Percentiles rank a stretch among this genome's conserved stretches.
Evolutionary conservation across 345 rosid species (phyloP).

Genomic region (Eucalyptus fibrosa): DNA sequence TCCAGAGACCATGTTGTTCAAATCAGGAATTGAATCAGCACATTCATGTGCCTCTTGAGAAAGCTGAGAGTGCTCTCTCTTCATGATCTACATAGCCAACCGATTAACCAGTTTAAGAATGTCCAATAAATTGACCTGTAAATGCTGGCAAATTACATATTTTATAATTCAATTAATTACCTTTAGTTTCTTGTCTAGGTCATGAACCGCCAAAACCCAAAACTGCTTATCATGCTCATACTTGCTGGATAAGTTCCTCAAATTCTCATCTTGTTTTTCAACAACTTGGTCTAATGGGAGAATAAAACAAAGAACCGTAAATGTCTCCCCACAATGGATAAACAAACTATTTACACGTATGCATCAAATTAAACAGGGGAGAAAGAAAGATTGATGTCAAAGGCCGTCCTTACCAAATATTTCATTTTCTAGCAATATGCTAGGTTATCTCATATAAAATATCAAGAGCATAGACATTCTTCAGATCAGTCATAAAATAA

Average conservation of each 20-base stretch:
- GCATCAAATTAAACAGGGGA: neutral
- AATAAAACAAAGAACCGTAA: neutral
- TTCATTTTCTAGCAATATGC: neutral
- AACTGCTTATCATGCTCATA: slow-evolving; percentile 47
- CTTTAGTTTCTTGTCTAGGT: slow-evolving; percentile 54
- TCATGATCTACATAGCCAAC: slow-evolving; percentile 45
- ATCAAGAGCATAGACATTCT: neutral
- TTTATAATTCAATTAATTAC: slow-evolving; percentile 9
- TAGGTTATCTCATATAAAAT: neutral
- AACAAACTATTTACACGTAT: neutral
- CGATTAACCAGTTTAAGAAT: neutral
- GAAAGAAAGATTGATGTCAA: neutral
- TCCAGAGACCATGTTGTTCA: slow-evolving; percentile 73
- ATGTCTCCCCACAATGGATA: neutral
- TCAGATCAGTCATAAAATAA: neutral
- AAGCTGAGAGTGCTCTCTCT: slow-evolving; percentile 70
- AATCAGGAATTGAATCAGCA: slow-evolving; percentile 61
- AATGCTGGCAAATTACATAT: neutral
- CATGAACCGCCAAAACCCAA: slow-evolving; percentile 39
- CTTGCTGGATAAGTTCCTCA: slow-evolving; percentile 37
- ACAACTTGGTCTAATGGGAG: slow-evolving; percentile 50
- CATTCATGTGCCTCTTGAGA: slow-evolving; percentile 77
- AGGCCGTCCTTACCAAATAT: neutral
- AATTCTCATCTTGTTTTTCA: slow-evolving; percentile 48
- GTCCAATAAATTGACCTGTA: neutral